Conservation (phyloP, 2,329 filamentous ascomycete genomes). For the Hysterium pulicare region DNA sequence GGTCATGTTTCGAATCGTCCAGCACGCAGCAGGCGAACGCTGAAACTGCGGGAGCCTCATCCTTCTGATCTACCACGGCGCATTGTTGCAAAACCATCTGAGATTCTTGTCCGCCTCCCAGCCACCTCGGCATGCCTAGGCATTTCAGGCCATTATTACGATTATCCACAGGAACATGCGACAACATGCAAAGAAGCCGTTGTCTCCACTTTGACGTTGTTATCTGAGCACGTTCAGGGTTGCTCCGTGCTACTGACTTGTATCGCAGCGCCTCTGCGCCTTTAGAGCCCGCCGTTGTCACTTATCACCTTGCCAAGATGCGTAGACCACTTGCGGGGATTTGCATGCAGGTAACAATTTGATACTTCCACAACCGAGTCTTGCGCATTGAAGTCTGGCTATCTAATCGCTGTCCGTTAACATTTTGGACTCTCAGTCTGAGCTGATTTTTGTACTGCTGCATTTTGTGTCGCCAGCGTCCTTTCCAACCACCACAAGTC, state of each 20-base stretch:
- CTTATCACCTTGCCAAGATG: slow-evolving; percentile 8
- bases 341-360: slow-evolving; percentile 14
- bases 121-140: slow-evolving; percentile 3
- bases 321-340: slow-evolving; percentile 10
- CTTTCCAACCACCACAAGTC: too few relatives aligned
- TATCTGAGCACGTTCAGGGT: too few relatives aligned
- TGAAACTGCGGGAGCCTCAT: slow-evolving; percentile 16
- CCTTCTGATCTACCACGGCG: slow-evolving; percentile 4
- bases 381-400: not conserved
- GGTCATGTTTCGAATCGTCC: slow-evolving; percentile 16
- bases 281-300: too few relatives aligned
- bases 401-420: not conserved
- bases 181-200: too few relatives aligned
- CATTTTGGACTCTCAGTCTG: not conserved
- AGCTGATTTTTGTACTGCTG: not conserved
- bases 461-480: not conserved
- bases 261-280: too few relatives aligned
- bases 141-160: not conserved
- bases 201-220: too few relatives aligned
- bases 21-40: not conserved
- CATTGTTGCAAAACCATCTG: slow-evolving; percentile 8
- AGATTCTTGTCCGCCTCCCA: too few relatives aligned
- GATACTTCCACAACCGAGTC: not conserved
- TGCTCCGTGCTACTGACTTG: too few relatives aligned
- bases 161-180: too few relatives aligned